Evolutionary conservation across 306 rosid genomes (phyloP).

Genomic region (Quercus glauca): DNA sequence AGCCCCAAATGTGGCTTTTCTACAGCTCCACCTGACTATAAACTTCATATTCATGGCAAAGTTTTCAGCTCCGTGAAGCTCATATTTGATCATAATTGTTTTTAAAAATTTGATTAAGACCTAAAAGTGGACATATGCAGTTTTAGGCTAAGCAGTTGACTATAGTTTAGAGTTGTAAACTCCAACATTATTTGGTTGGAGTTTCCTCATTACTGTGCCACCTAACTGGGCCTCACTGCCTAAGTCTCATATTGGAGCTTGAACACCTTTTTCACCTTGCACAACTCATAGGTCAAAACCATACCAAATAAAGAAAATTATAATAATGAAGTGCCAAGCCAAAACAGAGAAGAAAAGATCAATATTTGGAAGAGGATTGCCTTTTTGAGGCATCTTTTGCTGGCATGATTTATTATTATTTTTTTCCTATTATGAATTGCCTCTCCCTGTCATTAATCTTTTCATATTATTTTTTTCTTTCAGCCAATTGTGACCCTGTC

Average conservation of each 20-base stretch:
- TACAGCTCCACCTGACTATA: no score
- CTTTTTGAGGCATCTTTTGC: not conserved
- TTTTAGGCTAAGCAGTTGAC: not conserved
- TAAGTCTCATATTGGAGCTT: not conserved
- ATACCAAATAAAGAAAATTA: no score
- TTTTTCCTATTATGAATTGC: not conserved
- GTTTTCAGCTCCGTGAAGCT: not conserved
- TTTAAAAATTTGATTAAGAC: not conserved
- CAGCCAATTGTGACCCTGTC: conserved; percentile 68
- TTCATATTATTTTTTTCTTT: not conserved
- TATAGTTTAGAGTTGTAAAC: not conserved
- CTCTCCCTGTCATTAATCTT: conserved; percentile 4
- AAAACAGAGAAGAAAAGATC: not conserved
- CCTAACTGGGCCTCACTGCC: not conserved
- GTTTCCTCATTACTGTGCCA: not conserved
- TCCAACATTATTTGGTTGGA: not conserved
- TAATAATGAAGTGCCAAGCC: not conserved
- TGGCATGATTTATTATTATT: not conserved
- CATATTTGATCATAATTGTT: not conserved
- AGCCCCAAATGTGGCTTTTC: no score
- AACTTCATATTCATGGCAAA: not conserved
- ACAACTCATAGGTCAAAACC: not conserved
- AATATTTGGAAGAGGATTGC: not conserved
- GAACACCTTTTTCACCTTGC: not conserved
- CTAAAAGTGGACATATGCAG: no score